These are phyloP conservation scores for Aspergillus arachidicola DNA, from an alignment of 2,329 filamentous ascomycete genomes.

Conservation along the genomic window DNA sequence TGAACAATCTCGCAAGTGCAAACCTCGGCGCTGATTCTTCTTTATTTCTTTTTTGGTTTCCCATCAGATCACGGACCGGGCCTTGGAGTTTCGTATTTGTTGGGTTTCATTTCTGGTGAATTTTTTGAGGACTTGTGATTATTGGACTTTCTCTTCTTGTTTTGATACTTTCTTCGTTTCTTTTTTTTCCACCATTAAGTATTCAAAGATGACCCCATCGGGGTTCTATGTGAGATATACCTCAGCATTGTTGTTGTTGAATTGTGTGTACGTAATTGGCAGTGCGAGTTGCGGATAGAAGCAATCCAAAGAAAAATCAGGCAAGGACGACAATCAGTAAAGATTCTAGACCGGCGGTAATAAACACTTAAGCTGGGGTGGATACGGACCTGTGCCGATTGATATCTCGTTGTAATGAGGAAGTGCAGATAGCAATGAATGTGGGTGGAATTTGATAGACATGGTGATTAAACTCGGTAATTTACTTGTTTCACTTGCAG, in stretches of 20 bases:
- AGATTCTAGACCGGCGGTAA: neutral
- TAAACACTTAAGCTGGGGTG: neutral
- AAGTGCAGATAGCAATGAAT: conserved; percentile 1
- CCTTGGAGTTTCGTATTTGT: conserved; percentile 15
- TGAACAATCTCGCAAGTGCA: neutral
- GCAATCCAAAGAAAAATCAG: neutral
- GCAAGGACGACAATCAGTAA: neutral
- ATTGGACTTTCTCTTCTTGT: neutral
- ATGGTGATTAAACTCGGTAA: neutral
- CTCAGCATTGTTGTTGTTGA: neutral
- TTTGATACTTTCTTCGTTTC: neutral
- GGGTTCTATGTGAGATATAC: neutral
- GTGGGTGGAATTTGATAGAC: neutral
- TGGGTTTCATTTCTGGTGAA: conserved; percentile 19
- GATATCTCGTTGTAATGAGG: neutral
- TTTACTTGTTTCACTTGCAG: neutral
- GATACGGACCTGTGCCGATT: neutral
- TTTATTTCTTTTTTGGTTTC: neutral
- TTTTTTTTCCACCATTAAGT: no score
- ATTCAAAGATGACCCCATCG: neutral
- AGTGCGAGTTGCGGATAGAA: neutral
- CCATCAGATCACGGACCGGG: conserved; percentile 4
- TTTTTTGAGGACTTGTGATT: conserved; percentile 7
- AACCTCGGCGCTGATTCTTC: neutral
- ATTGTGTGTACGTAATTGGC: neutral